phyloP scores from a whole-genome alignment of 257 asterid species.

The Solanum ahanhuiri region DNA sequence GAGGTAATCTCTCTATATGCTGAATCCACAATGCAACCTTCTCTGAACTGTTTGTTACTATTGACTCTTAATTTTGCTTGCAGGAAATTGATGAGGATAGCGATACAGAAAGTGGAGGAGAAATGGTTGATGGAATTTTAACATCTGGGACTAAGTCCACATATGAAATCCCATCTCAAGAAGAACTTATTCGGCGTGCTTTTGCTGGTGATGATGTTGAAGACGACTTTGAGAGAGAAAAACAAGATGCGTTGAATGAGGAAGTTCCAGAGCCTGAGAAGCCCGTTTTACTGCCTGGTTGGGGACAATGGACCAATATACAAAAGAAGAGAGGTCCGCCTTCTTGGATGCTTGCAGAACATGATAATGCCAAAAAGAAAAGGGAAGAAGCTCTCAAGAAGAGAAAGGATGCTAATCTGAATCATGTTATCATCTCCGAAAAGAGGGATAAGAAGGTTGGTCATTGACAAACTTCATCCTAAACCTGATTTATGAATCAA shows the following conservation, averaged over 20 bases:
- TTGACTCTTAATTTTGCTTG: background rate
- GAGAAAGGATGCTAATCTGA: constrained; percentile 81
- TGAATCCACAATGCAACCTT: background rate
- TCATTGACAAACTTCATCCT: background rate
- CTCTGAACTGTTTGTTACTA: background rate
- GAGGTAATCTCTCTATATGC: constrained; percentile 37
- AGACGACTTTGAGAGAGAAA: constrained; percentile 75
- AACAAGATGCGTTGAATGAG: constrained; percentile 58
- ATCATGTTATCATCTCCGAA: constrained; percentile 87
- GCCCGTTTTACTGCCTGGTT: constrained; percentile 75
- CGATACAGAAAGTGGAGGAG: constrained; percentile 62
- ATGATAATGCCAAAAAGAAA: constrained; percentile 62
- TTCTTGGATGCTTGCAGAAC: constrained; percentile 75
- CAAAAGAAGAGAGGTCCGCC: constrained; percentile 85
- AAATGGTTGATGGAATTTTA: constrained; percentile 92
- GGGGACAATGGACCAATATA: constrained; percentile 95
- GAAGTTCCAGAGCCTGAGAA: constrained; percentile 90
- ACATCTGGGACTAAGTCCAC: constrained; percentile 48
- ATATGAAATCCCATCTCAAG: constrained; percentile 86
- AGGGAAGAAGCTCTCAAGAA: constrained; percentile 73
- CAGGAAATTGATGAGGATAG: constrained; percentile 40
- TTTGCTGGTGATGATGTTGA: constrained; percentile 95
- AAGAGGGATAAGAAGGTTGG: constrained; percentile 80
- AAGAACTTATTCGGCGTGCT: constrained; percentile 81
- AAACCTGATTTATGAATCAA: background rate